These are phyloP conservation scores for Fistulifera solaris DNA, from an alignment of 108 stramenopile species.

Conservation along the genomic window DNA sequence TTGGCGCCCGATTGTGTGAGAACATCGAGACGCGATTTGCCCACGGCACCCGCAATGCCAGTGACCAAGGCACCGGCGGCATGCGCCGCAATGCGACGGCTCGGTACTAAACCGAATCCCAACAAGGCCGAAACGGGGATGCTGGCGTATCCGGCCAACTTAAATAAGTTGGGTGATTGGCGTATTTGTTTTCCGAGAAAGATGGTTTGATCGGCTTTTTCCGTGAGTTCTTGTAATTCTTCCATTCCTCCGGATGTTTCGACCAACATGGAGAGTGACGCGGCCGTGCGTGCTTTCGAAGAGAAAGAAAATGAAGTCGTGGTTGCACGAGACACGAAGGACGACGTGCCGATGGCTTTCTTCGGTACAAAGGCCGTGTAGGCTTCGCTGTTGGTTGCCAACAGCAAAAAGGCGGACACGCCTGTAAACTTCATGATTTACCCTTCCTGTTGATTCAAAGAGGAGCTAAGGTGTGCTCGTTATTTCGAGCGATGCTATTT, in stretches of 20 bases:
- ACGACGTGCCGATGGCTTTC: too few species aligned
- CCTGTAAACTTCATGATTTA: too few species aligned
- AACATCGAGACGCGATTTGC: constrained; percentile 34
- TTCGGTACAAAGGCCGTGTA: too few species aligned
- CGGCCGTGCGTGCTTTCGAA: not conserved
- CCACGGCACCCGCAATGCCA: constrained; percentile 43
- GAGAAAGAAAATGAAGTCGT: too few species aligned
- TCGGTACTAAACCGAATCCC: constrained; percentile 38
- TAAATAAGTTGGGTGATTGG: constrained; percentile 34
- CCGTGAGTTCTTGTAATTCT: constrained; percentile 36
- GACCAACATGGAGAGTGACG: constrained; percentile 15
- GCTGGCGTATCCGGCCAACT: constrained; percentile 34
- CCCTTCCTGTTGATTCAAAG: too few species aligned
- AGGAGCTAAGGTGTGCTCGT: too few species aligned
- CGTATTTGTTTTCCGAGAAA: constrained; percentile 27
- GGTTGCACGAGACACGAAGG: too few species aligned
- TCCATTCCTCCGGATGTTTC: constrained; percentile 39
- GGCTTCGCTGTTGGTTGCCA: too few species aligned
- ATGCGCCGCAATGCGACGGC: constrained; percentile 32
- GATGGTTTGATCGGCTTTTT: constrained; percentile 12
- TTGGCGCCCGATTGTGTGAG: constrained; percentile 30
- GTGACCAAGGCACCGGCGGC: constrained; percentile 41
- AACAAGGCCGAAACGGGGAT: constrained; percentile 45
- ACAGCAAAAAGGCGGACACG: too few species aligned
- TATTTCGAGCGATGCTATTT: too few species aligned